A percentile compares a stretch with the other conserved stretches of the same genome.
These are phyloP conservation scores for Hura crepitans DNA, from an alignment of 441 rosid species.

Conservation along the genomic window DNA sequence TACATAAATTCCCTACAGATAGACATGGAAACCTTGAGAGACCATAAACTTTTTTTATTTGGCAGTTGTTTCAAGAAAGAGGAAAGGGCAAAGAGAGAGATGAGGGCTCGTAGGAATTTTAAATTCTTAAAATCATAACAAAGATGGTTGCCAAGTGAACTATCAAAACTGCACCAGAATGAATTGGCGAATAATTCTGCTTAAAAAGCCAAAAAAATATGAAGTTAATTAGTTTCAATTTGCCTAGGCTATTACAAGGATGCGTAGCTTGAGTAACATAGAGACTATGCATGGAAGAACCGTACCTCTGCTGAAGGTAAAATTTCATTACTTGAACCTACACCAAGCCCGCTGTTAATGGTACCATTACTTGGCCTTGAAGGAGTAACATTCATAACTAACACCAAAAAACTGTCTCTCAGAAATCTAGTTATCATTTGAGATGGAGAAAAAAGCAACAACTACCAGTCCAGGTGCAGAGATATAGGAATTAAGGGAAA, in stretches of 20 bases:
- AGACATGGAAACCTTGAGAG: neutral
- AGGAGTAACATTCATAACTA: constrained; percentile 54
- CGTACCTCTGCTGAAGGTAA: constrained; percentile 52
- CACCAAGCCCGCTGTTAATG: constrained; percentile 44
- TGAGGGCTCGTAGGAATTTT: neutral
- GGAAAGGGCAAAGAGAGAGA: neutral
- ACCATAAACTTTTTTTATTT: neutral
- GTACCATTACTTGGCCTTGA: constrained; percentile 47
- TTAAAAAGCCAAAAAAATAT: constrained; percentile 5
- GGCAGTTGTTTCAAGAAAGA: neutral
- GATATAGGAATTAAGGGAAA: constrained; percentile 3
- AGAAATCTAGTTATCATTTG: constrained; percentile 29
- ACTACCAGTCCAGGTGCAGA: neutral
- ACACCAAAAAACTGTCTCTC: constrained; percentile 30
- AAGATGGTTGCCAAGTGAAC: constrained; percentile 9
- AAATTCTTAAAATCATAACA: neutral
- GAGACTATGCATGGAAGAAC: constrained; percentile 3
- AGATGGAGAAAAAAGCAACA: constrained; percentile 12
- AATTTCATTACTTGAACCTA: constrained; percentile 49
- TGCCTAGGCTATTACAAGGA: constrained; percentile 1
- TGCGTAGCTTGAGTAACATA: neutral
- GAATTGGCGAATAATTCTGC: constrained; percentile 12
- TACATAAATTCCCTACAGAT: neutral
- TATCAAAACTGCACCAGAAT: neutral
- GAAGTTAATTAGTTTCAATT: neutral